A percentile compares a stretch with the other conserved stretches of the same genome.
phyloP scores from a whole-genome alignment of 2,329 filamentous ascomycete species.

The Penicillium freii region DNA sequence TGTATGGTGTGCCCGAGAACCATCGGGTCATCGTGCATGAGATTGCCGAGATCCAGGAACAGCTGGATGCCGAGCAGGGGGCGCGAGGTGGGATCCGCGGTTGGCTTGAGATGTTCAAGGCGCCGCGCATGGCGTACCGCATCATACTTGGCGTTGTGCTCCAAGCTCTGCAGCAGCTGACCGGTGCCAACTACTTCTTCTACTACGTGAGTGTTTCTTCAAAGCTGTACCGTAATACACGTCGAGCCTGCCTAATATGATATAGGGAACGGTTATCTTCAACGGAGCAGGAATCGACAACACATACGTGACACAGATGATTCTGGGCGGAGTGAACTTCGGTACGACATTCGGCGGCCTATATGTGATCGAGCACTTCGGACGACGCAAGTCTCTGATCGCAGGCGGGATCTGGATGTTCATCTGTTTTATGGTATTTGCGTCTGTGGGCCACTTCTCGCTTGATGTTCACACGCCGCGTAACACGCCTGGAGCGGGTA shows the following conservation, averaged over 20 bases:
- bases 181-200: conserved; percentile 49
- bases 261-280: conserved; percentile 53
- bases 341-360: conserved; percentile 64
- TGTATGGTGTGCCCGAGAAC: conserved; percentile 55
- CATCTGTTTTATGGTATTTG: conserved; percentile 64
- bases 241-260: conserved; percentile 42
- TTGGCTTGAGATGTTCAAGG: conserved; percentile 46
- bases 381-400: conserved; percentile 66
- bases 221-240: too few species aligned
- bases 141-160: conserved; percentile 42
- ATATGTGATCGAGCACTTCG: conserved; percentile 66
- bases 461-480: conserved; percentile 41
- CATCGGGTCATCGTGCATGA: conserved; percentile 56
- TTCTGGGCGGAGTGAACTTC: conserved; percentile 67
- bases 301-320: conserved; percentile 63
- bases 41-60: conserved; percentile 55
- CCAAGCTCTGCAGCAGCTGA: conserved; percentile 47
- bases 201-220: conserved; percentile 51
- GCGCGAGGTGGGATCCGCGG: conserved; percentile 29
- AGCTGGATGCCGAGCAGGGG: conserved; percentile 53
- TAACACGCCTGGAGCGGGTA: conserved; percentile 52
- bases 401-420: conserved; percentile 66
- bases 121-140: conserved; percentile 47
- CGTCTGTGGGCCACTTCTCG: conserved; percentile 52
- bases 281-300: conserved; percentile 63